phyloP scores from a whole-genome alignment of 2,329 filamentous ascomycete species.

The Blastomyces silverae region DNA sequence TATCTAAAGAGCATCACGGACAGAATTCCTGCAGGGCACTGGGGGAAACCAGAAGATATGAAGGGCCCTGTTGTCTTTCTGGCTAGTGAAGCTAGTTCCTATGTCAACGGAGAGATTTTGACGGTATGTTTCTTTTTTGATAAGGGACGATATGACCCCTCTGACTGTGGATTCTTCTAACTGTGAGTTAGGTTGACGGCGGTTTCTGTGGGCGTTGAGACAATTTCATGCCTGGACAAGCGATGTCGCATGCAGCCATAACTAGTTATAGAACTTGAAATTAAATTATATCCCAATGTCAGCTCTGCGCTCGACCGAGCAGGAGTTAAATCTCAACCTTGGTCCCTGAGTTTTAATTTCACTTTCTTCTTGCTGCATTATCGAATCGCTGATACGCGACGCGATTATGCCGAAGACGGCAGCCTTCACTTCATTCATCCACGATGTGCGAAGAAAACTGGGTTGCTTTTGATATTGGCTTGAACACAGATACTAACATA shows the following conservation, averaged over 20 bases:
- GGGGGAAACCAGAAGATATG: constrained; percentile 20
- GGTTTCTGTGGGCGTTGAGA: constrained; percentile 15
- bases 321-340: background rate
- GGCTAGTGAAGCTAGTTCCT: constrained; percentile 21
- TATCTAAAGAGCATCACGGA: constrained; percentile 16
- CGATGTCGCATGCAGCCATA: background rate
- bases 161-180: background rate
- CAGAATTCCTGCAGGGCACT: constrained; percentile 19
- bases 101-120: constrained; percentile 47
- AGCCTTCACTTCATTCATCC: background rate
- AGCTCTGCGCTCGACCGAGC: background rate
- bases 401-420: background rate
- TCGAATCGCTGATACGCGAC: background rate
- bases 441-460: background rate
- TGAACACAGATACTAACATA: background rate
- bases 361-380: background rate
- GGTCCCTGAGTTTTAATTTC: too few species aligned
- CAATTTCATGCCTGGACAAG: background rate
- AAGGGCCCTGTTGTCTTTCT: constrained; percentile 20
- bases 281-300: background rate
- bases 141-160: background rate
- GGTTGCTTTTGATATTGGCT: background rate
- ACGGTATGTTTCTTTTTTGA: constrained; percentile 7
- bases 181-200: constrained; percentile 16
- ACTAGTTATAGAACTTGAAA: background rate